phyloP scores from a whole-genome alignment of 176 grass and related monocot species.

The Oryza brachyantha region DNA sequence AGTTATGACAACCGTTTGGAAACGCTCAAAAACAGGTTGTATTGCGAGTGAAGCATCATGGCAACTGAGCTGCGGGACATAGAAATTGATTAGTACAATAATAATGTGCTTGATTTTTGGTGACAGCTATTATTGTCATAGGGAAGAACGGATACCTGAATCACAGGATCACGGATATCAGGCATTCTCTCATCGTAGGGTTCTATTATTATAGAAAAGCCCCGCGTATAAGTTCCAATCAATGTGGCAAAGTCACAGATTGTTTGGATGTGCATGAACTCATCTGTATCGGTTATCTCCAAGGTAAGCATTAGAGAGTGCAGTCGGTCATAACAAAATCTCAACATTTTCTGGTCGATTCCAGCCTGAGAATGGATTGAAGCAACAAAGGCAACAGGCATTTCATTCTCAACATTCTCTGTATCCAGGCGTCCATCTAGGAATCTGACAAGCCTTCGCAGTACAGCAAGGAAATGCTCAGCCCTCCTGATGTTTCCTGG shows the following conservation, averaged over 20 bases:
- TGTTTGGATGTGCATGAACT: conserved; percentile 91
- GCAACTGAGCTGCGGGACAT: conserved; percentile 81
- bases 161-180: conserved; percentile 77
- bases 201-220: conserved; percentile 96
- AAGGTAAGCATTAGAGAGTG: conserved; percentile 88
- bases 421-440: conserved; percentile 65
- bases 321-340: conserved; percentile 87
- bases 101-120: not conserved
- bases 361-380: conserved; percentile 75
- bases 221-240: conserved; percentile 78
- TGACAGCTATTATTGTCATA: conserved; percentile 15
- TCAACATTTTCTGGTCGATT: conserved; percentile 97
- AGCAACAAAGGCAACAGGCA: conserved; percentile 74
- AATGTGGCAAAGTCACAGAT: conserved; percentile 93
- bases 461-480: conserved; percentile 89
- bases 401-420: conserved; percentile 90
- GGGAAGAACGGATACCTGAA: conserved; percentile 52
- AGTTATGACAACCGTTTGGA: conserved; percentile 90
- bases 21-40: conserved; percentile 92
- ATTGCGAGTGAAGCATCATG: conserved; percentile 96
- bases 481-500: conserved; percentile 92
- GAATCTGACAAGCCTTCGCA: conserved; percentile 70
- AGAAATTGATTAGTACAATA: conserved; percentile 27
- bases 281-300: conserved; percentile 88
- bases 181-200: conserved; percentile 96